Evolutionary conservation across 345 rosid species (phyloP).

Genomic region (Turritis glabra): DNA sequence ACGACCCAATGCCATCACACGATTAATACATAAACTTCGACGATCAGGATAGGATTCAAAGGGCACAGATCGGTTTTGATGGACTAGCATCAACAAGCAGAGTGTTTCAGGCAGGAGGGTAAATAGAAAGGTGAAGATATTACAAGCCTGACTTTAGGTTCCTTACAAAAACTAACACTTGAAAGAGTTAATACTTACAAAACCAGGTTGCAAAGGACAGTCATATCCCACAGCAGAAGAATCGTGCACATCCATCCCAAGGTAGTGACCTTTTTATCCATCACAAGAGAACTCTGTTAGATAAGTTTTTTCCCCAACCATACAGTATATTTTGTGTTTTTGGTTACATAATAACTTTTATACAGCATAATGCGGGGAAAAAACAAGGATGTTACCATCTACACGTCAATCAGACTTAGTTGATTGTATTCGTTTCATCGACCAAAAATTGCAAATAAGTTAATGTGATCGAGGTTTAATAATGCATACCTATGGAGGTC

Average conservation of each 20-base stretch:
- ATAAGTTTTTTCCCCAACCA: not conserved
- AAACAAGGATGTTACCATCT: constrained; percentile 7
- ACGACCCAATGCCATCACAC: not conserved
- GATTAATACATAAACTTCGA: not conserved
- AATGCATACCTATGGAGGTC: constrained; percentile 77
- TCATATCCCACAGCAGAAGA: constrained; percentile 70
- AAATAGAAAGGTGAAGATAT: not conserved
- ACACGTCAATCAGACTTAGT: not conserved
- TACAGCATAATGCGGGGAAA: not conserved
- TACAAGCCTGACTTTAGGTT: not conserved
- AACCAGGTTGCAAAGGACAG: constrained; percentile 82
- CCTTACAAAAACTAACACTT: not conserved
- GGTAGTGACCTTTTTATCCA: constrained; percentile 76
- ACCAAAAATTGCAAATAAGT: constrained; percentile 8
- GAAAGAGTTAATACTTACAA: constrained; percentile 56
- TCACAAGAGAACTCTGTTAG: constrained; percentile 29
- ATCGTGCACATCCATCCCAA: constrained; percentile 99
- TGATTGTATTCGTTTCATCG: not conserved
- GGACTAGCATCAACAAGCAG: constrained; percentile 7
- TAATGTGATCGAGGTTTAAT: constrained; percentile 5
- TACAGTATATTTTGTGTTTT: not conserved
- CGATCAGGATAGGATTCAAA: not conserved
- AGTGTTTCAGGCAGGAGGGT: not conserved
- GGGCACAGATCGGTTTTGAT: not conserved
- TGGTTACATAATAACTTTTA: not conserved